Conservation (phyloP, 2,329 filamentous ascomycete genomes). For the Tolypocladium album region DNA sequence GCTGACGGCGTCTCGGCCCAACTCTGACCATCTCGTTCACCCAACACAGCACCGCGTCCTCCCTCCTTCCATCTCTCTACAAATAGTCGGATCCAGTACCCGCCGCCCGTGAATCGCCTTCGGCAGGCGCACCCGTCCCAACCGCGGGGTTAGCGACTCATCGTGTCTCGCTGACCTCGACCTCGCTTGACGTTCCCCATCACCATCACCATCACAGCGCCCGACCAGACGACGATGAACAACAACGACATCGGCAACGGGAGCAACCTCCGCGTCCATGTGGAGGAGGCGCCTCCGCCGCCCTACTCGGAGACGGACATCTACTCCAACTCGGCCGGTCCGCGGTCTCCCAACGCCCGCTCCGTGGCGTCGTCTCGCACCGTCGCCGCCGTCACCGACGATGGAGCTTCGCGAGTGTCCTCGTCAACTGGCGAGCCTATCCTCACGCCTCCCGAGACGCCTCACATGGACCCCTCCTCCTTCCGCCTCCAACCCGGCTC, state of each 20-base stretch:
- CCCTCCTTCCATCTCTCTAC: not conserved
- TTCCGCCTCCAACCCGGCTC: conserved; percentile 9
- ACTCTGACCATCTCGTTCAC: not conserved
- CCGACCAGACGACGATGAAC: conserved; percentile 4
- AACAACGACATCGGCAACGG: conserved; percentile 4
- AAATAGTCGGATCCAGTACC: not conserved
- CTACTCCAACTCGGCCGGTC: conserved; percentile 31
- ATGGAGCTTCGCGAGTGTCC: conserved; percentile 24
- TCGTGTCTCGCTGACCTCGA: not conserved
- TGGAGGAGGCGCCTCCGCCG: conserved; percentile 36
- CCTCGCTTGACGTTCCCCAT: not conserved
- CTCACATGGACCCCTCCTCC: conserved; percentile 17
- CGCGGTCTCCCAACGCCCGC: conserved; percentile 11
- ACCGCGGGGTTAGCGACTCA: not conserved
- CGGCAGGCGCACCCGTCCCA: not conserved
- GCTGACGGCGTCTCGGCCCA: not conserved
- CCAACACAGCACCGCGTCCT: not conserved
- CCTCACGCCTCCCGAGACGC: conserved; percentile 41
- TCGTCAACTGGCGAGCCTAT: conserved; percentile 34
- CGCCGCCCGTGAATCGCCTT: not conserved
- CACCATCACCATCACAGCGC: no score
- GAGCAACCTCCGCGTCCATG: conserved; percentile 8
- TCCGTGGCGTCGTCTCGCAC: conserved; percentile 12
- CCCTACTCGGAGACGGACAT: conserved; percentile 49
- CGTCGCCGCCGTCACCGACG: conserved; percentile 21